These are phyloP conservation scores for Moesziomyces sp. DNA, from an alignment of 1,284 basidiomycete species.

Conservation along the genomic window DNA sequence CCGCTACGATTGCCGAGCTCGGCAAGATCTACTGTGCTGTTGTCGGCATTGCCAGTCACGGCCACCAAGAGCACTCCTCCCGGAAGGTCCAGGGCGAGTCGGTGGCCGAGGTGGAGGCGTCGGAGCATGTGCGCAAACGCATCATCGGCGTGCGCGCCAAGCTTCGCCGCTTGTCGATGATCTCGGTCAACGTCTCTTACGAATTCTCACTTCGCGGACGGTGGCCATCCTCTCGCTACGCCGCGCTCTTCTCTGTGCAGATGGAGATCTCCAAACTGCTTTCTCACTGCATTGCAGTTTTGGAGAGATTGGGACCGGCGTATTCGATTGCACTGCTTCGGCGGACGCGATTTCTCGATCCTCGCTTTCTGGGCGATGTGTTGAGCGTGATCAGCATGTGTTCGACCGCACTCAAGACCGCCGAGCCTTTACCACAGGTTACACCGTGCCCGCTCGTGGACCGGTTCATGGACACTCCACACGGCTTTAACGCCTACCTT, in stretches of 20 bases:
- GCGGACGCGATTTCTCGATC: conserved; percentile 80
- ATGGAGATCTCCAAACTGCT: conserved; percentile 69
- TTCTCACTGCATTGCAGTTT: conserved; percentile 71
- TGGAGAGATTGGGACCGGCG: conserved; percentile 43
- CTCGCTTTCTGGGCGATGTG: conserved; percentile 81
- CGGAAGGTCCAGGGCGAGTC: background rate
- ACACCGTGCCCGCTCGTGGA: conserved; percentile 84
- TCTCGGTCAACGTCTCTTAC: conserved; percentile 67
- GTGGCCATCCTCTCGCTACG: conserved; percentile 59
- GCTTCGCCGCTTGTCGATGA: conserved; percentile 68
- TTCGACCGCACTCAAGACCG: conserved; percentile 76
- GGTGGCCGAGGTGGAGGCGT: conserved; percentile 5
- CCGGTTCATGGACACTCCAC: conserved; percentile 71
- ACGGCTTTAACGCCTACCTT: conserved; percentile 63
- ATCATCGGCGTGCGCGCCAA: conserved; percentile 66
- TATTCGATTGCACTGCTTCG: conserved; percentile 75
- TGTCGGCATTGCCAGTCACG: conserved; percentile 64
- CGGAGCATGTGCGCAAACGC: conserved; percentile 37
- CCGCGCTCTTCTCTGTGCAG: conserved; percentile 42
- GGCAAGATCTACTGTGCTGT: conserved; percentile 69
- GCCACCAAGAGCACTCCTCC: conserved; percentile 8
- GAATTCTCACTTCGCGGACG: conserved; percentile 66
- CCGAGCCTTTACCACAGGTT: conserved; percentile 82
- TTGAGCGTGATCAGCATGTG: conserved; percentile 69
- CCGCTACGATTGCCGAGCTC: conserved; percentile 67